Evolutionary conservation across 495 filamentous ascomycete species (phyloP).

Genomic region (Tuber borchii): DNA sequence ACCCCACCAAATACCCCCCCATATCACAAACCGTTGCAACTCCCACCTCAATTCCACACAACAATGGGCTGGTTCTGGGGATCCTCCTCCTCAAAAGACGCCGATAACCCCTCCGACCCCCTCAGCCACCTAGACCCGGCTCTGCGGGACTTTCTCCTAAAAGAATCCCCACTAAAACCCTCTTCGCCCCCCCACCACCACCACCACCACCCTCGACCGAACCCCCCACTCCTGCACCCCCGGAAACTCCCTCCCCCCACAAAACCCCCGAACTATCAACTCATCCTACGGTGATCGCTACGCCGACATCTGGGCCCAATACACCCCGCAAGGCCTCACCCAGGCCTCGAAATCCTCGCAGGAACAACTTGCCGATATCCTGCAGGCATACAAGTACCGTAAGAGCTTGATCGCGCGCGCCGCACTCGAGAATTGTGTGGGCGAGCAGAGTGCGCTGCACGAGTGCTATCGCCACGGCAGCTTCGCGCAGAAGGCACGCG

Average conservation of each 20-base stretch:
- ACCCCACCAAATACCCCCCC: not conserved
- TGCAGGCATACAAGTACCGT: slow-evolving; percentile 77
- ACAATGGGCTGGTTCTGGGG: slow-evolving; percentile 72
- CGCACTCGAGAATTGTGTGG: slow-evolving; percentile 86
- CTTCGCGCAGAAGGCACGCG: slow-evolving; percentile 54
- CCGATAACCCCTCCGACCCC: slow-evolving; percentile 55
- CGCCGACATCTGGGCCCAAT: slow-evolving; percentile 85
- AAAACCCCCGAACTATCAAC: slow-evolving; percentile 23
- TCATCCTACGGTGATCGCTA: slow-evolving; percentile 73
- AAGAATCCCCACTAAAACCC: slow-evolving; percentile 66
- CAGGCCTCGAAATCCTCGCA: slow-evolving; percentile 62
- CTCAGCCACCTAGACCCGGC: slow-evolving; percentile 75
- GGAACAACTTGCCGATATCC: slow-evolving; percentile 65
- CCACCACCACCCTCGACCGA: slow-evolving; percentile 47
- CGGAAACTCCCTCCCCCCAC: slow-evolving; percentile 26
- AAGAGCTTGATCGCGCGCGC: slow-evolving; percentile 68
- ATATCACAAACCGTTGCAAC: not conserved
- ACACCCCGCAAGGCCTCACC: slow-evolving; percentile 59
- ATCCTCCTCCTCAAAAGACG: slow-evolving; percentile 11
- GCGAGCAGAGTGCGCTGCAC: slow-evolving; percentile 69
- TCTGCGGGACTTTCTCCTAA: slow-evolving; percentile 74
- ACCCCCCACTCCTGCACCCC: slow-evolving; percentile 33
- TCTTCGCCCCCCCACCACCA: not conserved
- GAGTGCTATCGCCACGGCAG: slow-evolving; percentile 67
- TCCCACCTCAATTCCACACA: slow-evolving; percentile 2